phyloP scores from a whole-genome alignment of 2,329 filamentous ascomycete species.

The Diaporthe aspalathi region DNA sequence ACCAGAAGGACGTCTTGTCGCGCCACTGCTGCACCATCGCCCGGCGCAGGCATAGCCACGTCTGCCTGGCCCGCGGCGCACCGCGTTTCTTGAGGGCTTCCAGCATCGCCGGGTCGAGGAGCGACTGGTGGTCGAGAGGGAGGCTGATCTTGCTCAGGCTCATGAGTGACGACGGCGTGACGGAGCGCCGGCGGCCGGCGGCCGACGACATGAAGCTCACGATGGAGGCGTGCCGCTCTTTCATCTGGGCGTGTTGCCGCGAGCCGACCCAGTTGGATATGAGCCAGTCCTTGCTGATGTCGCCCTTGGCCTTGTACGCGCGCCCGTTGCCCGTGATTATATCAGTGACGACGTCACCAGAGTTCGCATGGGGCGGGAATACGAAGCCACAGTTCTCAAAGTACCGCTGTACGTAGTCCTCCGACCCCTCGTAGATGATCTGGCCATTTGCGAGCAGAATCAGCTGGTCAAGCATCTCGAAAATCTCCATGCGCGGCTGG shows the following conservation, averaged over 20 bases:
- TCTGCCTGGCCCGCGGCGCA: conserved; percentile 60
- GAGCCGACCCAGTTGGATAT: conserved; percentile 60
- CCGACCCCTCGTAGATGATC: conserved; percentile 65
- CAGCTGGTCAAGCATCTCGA: conserved; percentile 66
- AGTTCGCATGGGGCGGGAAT: conserved; percentile 63
- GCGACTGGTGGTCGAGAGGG: conserved; percentile 27
- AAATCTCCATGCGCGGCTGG: conserved; percentile 69
- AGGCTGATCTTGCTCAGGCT: conserved; percentile 47
- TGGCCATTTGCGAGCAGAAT: conserved; percentile 66
- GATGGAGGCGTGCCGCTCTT: conserved; percentile 20
- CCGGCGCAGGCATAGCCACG: conserved; percentile 63
- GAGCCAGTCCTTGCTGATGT: conserved; percentile 60
- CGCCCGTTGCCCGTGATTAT: conserved; percentile 69
- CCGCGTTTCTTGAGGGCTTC: conserved; percentile 62
- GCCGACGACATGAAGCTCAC: conserved; percentile 38
- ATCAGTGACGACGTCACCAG: conserved; percentile 69
- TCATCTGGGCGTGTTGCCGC: conserved; percentile 42
- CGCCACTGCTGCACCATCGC: conserved; percentile 69
- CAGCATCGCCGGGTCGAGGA: conserved; percentile 49
- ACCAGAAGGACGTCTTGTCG: conserved; percentile 60
- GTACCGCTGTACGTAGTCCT: conserved; percentile 56
- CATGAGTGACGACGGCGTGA: conserved; percentile 49
- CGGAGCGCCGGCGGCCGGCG: conserved; percentile 37
- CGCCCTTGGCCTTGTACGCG: conserved; percentile 59
- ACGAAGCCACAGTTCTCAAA: conserved; percentile 65